Evolutionary conservation across 129 eudicot genomes (phyloP).

Genomic region (Flaveria trinervia): DNA sequence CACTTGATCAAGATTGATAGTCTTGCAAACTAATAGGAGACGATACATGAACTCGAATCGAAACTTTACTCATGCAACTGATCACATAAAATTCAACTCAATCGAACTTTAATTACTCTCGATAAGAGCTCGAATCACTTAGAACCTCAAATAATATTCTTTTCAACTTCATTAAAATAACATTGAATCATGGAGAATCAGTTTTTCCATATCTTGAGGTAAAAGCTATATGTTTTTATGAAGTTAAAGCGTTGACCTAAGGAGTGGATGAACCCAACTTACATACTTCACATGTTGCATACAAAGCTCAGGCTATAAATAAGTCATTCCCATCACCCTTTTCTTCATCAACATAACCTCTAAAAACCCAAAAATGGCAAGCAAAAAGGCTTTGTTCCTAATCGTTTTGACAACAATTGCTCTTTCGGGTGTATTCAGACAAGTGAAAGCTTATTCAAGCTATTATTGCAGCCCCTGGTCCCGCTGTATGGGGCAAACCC

Average conservation of each 20-base stretch:
- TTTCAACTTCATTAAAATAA: no score
- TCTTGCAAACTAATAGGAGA: no score
- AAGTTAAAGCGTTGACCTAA: slow-evolving; percentile 29
- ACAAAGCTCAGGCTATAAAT: slow-evolving; percentile 15
- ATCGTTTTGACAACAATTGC: slow-evolving; percentile 26
- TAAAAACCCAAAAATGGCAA: slow-evolving; percentile 7
- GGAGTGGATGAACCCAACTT: not conserved
- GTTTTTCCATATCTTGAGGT: slow-evolving; percentile 18
- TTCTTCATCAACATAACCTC: not conserved
- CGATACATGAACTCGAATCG: no score
- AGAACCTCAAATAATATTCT: no score
- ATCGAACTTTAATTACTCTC: no score
- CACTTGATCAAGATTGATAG: no score
- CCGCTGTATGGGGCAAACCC: slow-evolving; percentile 22
- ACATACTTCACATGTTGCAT: slow-evolving; percentile 1
- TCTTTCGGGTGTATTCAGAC: slow-evolving; percentile 20
- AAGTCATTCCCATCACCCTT: not conserved
- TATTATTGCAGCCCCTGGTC: slow-evolving; percentile 23
- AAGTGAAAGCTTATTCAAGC: slow-evolving; percentile 35
- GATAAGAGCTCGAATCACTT: no score
- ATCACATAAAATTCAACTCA: no score
- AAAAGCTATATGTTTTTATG: slow-evolving; percentile 26
- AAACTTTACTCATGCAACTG: no score
- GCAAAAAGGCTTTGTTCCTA: slow-evolving; percentile 8
- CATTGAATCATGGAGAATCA: slow-evolving; percentile 5